Evolutionary conservation across 2,329 filamentous ascomycete genomes (phyloP), one percentile per base, ranked within the genome.

Genomic region (Aspergillus vadensis): DNA sequence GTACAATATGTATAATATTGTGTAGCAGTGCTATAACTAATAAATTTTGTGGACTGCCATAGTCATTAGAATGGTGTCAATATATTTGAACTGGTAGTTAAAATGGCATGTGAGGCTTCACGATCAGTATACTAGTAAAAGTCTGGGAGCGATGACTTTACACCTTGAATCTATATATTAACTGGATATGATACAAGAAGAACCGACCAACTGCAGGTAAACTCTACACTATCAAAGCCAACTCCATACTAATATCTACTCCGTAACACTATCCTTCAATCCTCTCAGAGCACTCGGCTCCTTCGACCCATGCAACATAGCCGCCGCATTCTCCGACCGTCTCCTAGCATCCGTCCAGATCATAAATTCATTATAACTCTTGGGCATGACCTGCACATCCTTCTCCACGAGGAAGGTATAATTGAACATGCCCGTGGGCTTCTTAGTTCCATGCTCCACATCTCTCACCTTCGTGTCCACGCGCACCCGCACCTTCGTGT

Each of bases 381-480:
- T 79, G 4, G 88, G 88, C 79, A 90, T 85, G 19, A 91, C 85
- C 67, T 86, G 83, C 49, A 90, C 80, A 66, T 88, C 83, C 68
- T 82, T 85, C 58, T 87, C 83, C 2, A 90, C 86, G 57, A 83
- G 80, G 70, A 91, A 91, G 0, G 89, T 91, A 71, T 91, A 91
- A 68, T 91, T 90, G 78, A 92, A 91, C 67, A 89, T 87, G 4
- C 89, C 89, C 0, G 89, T 91, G 2, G 87, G 84, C 69, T 86
- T 88, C 23, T 86, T 85, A 52, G 82, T 82, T 5, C 86, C 87
- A 68, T 91, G 88, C 75, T 91, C 88, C 30, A 91, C 86, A 69
- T 91, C 86, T 19, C 88, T 80, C 14, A 91, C 89, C 70, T 89
- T 90, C 36, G 86, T 87, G 70, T 90, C 87, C 14, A 91, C 87